Base-by-base conservation (phyloP, 2,329 filamentous ascomycete genomes). In the Beauveria australis region DNA sequence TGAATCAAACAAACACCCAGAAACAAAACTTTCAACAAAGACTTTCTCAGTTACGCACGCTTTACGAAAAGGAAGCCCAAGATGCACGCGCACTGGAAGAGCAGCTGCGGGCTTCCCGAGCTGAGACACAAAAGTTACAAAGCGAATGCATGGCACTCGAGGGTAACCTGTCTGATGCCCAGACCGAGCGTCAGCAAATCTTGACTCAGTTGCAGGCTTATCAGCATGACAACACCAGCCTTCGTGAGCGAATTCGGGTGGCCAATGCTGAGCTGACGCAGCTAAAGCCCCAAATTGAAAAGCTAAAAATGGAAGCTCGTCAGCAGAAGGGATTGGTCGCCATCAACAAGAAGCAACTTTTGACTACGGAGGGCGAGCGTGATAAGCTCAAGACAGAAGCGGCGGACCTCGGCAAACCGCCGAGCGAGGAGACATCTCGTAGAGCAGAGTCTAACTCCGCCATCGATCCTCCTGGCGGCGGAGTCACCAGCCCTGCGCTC, bases 321-420 rank as follows among this genome's bases (percentile, higher is more conserved):
- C 94, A 97, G 73, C 92, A 97, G 71, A 97, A 96, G 77, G 94
- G 94, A 19, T 81, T 97, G 65, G 93, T 96, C 33, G 92, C 94
- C 48, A 99, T 99, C 76, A 97, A 97, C 77, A 97, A 95, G 81
- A 99, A 99, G 78, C 94, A 99, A 75, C 79, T 97, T 63, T 85
- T 88, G 41, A 97, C 92, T 1, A 91, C 89, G 61, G 94, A 99
- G 73, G 84, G 84, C 53, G 93, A 97, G 72, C 85, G 90, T 37
- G 93, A 97, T 63, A 93, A 91, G 78, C 79, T 96, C 44, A 92
- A 92, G 76, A 78, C 79, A 1, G 93, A 97, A 72, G 87, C 88
- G 49, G 87, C 87, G 62, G 86, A 85, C 56, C 81, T 88, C 64
- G 81, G 76, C 72, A 88, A 81, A 79, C 83, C 77, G 67, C 85